These are phyloP conservation scores for Priceomyces fermenticarens DNA, from an alignment of 805 yeast genomes.

Conservation along the genomic window DNA sequence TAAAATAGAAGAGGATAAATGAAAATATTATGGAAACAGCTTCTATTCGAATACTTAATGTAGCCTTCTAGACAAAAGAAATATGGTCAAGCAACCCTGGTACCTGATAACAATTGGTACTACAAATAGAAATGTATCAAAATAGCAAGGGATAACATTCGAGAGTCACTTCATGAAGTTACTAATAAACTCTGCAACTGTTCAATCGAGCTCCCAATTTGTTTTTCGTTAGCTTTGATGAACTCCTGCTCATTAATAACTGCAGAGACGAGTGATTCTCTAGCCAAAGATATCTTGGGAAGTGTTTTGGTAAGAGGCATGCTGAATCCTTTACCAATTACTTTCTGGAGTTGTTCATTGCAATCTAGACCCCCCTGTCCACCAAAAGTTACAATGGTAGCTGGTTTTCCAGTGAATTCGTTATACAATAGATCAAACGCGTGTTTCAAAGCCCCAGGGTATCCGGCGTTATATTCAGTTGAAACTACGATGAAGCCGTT, in stretches of 20 bases:
- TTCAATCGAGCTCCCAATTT: background rate
- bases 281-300: background rate
- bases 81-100: too few species aligned
- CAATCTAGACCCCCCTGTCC: constrained; percentile 1
- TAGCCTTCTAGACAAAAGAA: too few species aligned
- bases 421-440: constrained; percentile 31
- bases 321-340: background rate
- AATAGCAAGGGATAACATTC: too few species aligned
- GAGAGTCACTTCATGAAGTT: too few species aligned
- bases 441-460: constrained; percentile 35
- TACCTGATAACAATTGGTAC: too few species aligned
- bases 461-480: constrained; percentile 37
- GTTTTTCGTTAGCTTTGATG: background rate
- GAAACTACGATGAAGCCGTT: constrained; percentile 30
- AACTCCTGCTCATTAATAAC: background rate
- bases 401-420: constrained; percentile 2
- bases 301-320: background rate
- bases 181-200: background rate
- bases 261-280: background rate
- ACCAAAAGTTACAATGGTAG: constrained; percentile 2
- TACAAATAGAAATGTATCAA: too few species aligned
- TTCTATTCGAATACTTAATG: too few species aligned
- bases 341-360: background rate
- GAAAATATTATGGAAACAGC: too few species aligned
- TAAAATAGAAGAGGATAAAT: too few species aligned